Conservation (phyloP, 306 rosid genomes). For the Cicer bijugum region DNA sequence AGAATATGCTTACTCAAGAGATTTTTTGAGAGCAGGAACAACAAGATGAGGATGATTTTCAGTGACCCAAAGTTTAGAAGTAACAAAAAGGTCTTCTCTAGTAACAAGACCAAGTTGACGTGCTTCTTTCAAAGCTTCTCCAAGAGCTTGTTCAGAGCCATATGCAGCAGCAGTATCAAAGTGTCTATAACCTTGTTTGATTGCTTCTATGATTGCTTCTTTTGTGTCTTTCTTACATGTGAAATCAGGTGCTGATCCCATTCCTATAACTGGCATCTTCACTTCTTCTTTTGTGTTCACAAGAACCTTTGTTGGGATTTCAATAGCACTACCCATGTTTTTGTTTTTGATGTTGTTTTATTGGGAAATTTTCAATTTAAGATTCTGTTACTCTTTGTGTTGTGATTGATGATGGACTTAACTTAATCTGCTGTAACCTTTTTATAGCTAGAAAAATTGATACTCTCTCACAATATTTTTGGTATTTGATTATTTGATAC, state of each 20-base stretch:
- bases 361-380: neutral
- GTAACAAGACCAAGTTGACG: conserved; percentile 46
- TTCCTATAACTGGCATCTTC: conserved; percentile 51
- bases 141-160: conserved; percentile 51
- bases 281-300: neutral
- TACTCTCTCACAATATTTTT: too few relatives aligned
- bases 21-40: conserved; percentile 45
- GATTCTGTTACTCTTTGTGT: neutral
- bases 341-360: neutral
- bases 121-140: conserved; percentile 54
- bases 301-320: conserved; percentile 44
- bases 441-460: neutral
- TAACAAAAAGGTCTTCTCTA: conserved; percentile 53
- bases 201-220: conserved; percentile 52
- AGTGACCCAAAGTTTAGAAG: conserved; percentile 60
- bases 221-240: conserved; percentile 52
- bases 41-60: conserved; percentile 56
- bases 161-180: conserved; percentile 58
- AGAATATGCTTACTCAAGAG: conserved; percentile 40
- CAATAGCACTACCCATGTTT: conserved; percentile 29
- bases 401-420: neutral
- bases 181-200: conserved; percentile 55
- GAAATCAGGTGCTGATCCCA: conserved; percentile 59
- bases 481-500: too few relatives aligned
- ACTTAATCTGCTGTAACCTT: neutral